These are phyloP conservation scores for Wickerhamomyces alni DNA, from an alignment of 805 yeast species.

Conservation along the genomic window DNA sequence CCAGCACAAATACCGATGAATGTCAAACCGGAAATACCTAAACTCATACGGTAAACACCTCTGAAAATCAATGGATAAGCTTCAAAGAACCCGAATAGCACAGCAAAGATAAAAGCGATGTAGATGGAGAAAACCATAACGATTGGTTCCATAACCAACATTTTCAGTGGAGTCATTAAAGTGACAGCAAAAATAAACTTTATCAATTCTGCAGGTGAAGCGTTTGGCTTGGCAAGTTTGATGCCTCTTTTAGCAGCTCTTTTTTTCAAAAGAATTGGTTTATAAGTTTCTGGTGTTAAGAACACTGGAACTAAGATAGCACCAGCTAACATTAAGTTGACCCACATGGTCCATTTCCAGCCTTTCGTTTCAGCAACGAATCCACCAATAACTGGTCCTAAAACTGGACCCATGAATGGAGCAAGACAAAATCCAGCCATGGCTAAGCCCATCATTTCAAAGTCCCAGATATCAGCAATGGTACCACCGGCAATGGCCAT, in stretches of 20 bases:
- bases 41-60: constrained; percentile 53
- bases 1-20: constrained; percentile 73
- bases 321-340: constrained; percentile 62
- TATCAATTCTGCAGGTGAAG: constrained; percentile 32
- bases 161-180: constrained; percentile 56
- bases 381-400: constrained; percentile 72
- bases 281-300: constrained; percentile 62
- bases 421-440: constrained; percentile 74
- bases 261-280: constrained; percentile 51
- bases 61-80: constrained; percentile 71
- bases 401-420: constrained; percentile 75
- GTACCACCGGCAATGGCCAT: constrained; percentile 84
- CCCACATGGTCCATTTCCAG: constrained; percentile 72
- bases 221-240: constrained; percentile 33
- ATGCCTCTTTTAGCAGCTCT: constrained; percentile 60
- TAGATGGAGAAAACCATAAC: constrained; percentile 64
- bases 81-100: constrained; percentile 73
- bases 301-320: constrained; percentile 41
- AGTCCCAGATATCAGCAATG: constrained; percentile 68
- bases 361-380: constrained; percentile 56
- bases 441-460: constrained; percentile 62
- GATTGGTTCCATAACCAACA: constrained; percentile 71
- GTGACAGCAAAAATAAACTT: constrained; percentile 43
- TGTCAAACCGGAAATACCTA: constrained; percentile 62
- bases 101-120: constrained; percentile 72